A percentile compares a stretch with the other conserved stretches of the same genome.
phyloP scores from a whole-genome alignment of 331 rosid genomes.

The Malus hybrid region DNA sequence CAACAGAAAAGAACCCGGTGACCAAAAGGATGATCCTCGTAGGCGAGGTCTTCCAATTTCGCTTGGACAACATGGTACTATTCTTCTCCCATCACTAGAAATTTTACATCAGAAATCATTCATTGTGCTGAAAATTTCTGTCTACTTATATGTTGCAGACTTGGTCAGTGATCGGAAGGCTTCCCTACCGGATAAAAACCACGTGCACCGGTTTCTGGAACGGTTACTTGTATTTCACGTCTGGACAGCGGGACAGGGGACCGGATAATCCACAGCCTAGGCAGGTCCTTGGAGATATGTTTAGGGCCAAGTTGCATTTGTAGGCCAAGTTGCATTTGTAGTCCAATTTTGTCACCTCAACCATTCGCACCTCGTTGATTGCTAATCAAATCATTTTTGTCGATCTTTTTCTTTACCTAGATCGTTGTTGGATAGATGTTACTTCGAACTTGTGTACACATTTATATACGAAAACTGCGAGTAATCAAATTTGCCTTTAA shows the following conservation, averaged over 20 bases:
- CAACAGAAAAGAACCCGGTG: slow-evolving; percentile 79
- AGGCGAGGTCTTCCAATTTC: slow-evolving; percentile 78
- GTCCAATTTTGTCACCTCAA: neutral
- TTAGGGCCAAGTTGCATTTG: slow-evolving; percentile 66
- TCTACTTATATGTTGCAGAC: slow-evolving; percentile 26
- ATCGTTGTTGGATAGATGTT: neutral
- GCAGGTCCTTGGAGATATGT: slow-evolving; percentile 60
- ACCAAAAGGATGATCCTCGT: slow-evolving; percentile 72
- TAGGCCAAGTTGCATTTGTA: slow-evolving; percentile 24
- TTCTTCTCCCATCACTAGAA: slow-evolving; percentile 5
- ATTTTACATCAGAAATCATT: neutral
- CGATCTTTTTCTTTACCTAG: neutral
- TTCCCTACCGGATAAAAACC: slow-evolving; percentile 81
- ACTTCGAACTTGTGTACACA: neutral
- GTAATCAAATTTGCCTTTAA: neutral
- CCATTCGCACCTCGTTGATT: neutral
- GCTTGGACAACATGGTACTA: slow-evolving; percentile 47
- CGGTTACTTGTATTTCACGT: slow-evolving; percentile 84
- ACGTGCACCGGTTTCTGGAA: slow-evolving; percentile 70
- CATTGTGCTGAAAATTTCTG: neutral
- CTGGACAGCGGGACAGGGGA: slow-evolving; percentile 91
- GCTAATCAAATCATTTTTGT: neutral
- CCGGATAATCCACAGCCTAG: slow-evolving; percentile 79
- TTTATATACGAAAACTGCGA: neutral
- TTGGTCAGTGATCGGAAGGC: slow-evolving; percentile 93